A percentile compares a stretch with the other conserved stretches of the same genome.
Conservation (phyloP, 768 basidiomycete species). For the Pluteus cervinus region DNA sequence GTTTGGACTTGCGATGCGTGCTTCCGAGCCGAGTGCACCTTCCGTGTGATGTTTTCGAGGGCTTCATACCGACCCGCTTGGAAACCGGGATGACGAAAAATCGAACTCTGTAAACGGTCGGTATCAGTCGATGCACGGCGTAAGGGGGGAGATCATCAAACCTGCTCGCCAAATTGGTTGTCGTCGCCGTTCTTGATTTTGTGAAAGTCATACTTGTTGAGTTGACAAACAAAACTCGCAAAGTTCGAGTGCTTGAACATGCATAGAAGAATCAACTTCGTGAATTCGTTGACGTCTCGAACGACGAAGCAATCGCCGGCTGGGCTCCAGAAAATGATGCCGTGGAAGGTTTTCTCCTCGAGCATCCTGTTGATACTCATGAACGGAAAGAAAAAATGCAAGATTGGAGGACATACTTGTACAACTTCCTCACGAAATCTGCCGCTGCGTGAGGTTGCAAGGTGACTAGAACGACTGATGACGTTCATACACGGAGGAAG, state of each 20-base stretch:
- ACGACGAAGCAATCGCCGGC: background rate
- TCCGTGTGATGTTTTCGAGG: slow-evolving; percentile 53
- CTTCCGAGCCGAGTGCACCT: slow-evolving; percentile 49
- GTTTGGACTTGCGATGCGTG: slow-evolving; percentile 26
- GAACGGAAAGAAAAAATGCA: too few species aligned
- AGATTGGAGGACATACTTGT: too few species aligned
- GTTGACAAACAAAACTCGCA: slow-evolving; percentile 83
- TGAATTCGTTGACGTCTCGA: slow-evolving; percentile 90
- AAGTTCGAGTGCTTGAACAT: slow-evolving; percentile 96
- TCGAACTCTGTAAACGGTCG: slow-evolving; percentile 40
- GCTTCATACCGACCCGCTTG: slow-evolving; percentile 46
- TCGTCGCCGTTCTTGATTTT: slow-evolving; percentile 90
- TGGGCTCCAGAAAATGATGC: too few species aligned
- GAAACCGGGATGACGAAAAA: slow-evolving; percentile 53
- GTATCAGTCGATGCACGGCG: background rate
- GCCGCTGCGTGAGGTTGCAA: too few species aligned
- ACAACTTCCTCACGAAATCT: too few species aligned
- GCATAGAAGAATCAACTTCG: slow-evolving; percentile 80
- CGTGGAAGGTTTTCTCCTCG: too few species aligned
- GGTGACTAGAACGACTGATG: too few species aligned
- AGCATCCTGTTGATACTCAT: too few species aligned
- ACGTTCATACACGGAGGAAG: too few species aligned
- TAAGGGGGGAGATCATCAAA: slow-evolving; percentile 15
- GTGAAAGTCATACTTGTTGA: slow-evolving; percentile 96
- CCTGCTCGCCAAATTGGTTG: slow-evolving; percentile 58